These are phyloP conservation scores for Spiromastix sp. DNA, from an alignment of 2,329 filamentous ascomycete genomes.

Conservation along the genomic window DNA sequence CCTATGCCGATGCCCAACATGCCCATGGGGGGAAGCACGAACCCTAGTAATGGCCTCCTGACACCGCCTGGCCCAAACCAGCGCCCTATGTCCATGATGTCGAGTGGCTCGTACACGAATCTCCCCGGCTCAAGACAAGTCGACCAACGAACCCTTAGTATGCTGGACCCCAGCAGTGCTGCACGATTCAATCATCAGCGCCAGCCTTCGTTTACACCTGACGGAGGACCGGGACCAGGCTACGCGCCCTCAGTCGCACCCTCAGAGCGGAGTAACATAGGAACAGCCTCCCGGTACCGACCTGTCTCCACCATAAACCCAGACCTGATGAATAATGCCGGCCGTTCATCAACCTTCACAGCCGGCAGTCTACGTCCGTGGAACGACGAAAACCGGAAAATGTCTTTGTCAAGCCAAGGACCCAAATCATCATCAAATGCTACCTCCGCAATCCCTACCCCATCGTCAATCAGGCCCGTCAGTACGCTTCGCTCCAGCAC, in stretches of 20 bases:
- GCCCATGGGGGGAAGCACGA: no score
- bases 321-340: constrained; percentile 15
- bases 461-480: constrained; percentile 15
- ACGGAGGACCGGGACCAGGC: constrained; percentile 22
- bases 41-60: constrained; percentile 19
- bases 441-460: constrained; percentile 11
- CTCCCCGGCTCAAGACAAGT: constrained; percentile 20
- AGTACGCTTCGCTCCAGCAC: neutral
- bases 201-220: constrained; percentile 24
- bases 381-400: constrained; percentile 25
- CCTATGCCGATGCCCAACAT: constrained; percentile 20
- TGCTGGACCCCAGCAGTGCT: constrained; percentile 57
- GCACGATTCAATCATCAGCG: constrained; percentile 26
- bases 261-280: constrained; percentile 88
- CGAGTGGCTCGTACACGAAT: constrained; percentile 16
- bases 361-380: constrained; percentile 26
- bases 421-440: neutral
- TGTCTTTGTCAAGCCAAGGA: constrained; percentile 9
- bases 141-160: constrained; percentile 63
- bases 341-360: constrained; percentile 23
- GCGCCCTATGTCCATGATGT: constrained; percentile 41
- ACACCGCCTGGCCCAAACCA: constrained; percentile 22
- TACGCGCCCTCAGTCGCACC: constrained; percentile 91
- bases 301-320: constrained; percentile 62
- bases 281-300: constrained; percentile 79